These are phyloP conservation scores for Deinandra increscens DNA, from an alignment of 129 eudicot species.

Conservation along the genomic window DNA sequence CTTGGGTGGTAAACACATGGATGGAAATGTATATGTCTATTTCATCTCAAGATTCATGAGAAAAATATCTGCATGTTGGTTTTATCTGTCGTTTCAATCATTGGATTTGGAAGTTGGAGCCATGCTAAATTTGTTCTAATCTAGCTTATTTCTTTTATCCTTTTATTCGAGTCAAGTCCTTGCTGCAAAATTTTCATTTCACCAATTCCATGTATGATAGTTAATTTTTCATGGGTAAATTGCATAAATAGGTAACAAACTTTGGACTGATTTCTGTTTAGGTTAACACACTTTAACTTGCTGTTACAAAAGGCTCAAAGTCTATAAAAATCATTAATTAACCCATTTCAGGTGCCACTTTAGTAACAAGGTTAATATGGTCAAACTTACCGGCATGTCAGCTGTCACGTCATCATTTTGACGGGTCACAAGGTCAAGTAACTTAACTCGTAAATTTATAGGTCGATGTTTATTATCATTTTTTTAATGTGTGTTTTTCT, in stretches of 20 bases:
- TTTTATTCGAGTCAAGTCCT: not conserved
- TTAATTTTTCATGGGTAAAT: not conserved
- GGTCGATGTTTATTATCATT: not conserved
- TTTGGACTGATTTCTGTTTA: not conserved
- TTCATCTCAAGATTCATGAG: not conserved
- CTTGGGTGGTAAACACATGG: not conserved
- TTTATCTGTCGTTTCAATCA: not conserved
- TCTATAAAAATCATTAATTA: not conserved
- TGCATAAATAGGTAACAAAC: not conserved
- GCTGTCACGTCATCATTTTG: not conserved
- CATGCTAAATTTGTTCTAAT: not conserved
- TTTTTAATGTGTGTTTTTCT: not conserved
- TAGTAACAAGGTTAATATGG: not conserved
- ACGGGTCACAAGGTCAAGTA: not conserved
- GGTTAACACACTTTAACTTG: not conserved
- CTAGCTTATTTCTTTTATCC: not conserved
- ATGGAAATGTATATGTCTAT: slow-evolving; percentile 8
- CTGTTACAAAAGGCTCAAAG: not conserved
- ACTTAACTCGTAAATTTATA: not conserved
- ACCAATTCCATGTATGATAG: not conserved
- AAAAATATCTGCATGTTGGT: slow-evolving; percentile 12
- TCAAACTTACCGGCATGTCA: not conserved
- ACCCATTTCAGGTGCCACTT: not conserved
- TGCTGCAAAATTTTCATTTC: not conserved
- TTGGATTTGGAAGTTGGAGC: not conserved